Evolutionary conservation across 139 green algal genomes (phyloP).

Genomic region (Auxenochlorella pyrenoidosa): DNA sequence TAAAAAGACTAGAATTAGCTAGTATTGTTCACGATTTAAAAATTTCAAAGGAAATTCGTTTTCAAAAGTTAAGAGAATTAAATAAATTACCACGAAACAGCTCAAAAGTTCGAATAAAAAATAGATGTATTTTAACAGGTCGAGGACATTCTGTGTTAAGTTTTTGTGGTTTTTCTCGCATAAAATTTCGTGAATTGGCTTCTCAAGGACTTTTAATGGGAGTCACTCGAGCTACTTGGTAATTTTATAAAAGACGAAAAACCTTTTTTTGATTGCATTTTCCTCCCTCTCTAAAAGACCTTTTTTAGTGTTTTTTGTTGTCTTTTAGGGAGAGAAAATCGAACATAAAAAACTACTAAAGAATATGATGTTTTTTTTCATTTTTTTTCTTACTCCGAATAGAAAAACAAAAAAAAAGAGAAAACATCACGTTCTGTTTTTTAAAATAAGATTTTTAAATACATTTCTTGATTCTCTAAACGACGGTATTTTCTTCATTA

Average conservation of each 20-base stretch:
- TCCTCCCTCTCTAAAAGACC: conserved; percentile 5
- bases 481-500: too few relatives aligned
- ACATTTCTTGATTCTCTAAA: too few relatives aligned
- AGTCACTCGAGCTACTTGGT: conserved; percentile 46
- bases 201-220: conserved; percentile 28
- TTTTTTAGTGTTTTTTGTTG: too few relatives aligned
- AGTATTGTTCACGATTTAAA: conserved; percentile 2
- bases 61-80: conserved; percentile 30
- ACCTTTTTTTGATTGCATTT: conserved; percentile 3
- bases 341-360: too few relatives aligned
- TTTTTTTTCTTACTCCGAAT: too few relatives aligned
- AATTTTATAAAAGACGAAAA: not conserved
- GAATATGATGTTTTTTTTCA: too few relatives aligned
- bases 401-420: too few relatives aligned
- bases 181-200: conserved; percentile 45
- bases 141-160: conserved; percentile 29
- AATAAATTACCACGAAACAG: conserved; percentile 19
- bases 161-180: conserved; percentile 41
- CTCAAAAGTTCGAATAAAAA: conserved; percentile 28
- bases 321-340: too few relatives aligned
- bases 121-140: conserved; percentile 28
- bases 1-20: conserved; percentile 23
- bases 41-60: conserved; percentile 27
- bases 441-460: too few relatives aligned
- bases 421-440: too few relatives aligned